Conservation (phyloP, 2,329 filamentous ascomycete species). For the Microthyrium microscopicum region DNA sequence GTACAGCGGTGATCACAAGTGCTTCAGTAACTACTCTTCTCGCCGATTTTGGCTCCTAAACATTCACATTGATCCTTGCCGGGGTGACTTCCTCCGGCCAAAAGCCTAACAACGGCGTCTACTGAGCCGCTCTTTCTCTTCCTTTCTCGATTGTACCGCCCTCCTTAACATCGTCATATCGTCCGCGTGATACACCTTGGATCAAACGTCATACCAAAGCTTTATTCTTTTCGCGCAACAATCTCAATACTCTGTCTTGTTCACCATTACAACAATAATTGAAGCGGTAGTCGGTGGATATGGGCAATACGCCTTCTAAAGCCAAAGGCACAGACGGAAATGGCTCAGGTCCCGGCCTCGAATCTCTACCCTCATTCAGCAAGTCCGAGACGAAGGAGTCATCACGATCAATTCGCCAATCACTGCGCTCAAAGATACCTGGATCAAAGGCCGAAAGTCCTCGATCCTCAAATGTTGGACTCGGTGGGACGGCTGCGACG, state of each 20-base stretch:
- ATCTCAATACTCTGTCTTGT: conserved; percentile 7
- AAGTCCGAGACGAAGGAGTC: conserved; percentile 89
- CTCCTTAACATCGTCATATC: no score
- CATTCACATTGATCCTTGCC: no score
- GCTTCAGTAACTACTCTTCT: no score
- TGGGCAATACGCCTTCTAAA: conserved; percentile 66
- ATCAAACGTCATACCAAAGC: no score
- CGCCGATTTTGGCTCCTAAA: no score
- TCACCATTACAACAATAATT: conserved; percentile 15
- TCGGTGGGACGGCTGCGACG: conserved; percentile 34
- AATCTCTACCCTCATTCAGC: conserved; percentile 82
- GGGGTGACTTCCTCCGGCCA: no score
- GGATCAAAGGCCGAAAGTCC: conserved; percentile 65
- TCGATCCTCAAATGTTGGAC: conserved; percentile 49
- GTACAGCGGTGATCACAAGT: no score
- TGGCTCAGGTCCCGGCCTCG: conserved; percentile 50
- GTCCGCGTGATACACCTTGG: no score
- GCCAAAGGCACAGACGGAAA: no score
- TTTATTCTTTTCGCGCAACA: conserved; percentile 1
- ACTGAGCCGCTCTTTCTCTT: no score
- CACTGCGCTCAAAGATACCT: conserved; percentile 77
- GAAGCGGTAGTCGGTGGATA: conserved; percentile 40
- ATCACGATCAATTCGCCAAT: conserved; percentile 64
- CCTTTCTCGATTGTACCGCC: no score
- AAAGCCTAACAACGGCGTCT: no score